A percentile compares a stretch with the other conserved stretches of the same genome.
phyloP scores from a whole-genome alignment of 1,284 basidiomycete species.

The Kwoniella shivajii region DNA sequence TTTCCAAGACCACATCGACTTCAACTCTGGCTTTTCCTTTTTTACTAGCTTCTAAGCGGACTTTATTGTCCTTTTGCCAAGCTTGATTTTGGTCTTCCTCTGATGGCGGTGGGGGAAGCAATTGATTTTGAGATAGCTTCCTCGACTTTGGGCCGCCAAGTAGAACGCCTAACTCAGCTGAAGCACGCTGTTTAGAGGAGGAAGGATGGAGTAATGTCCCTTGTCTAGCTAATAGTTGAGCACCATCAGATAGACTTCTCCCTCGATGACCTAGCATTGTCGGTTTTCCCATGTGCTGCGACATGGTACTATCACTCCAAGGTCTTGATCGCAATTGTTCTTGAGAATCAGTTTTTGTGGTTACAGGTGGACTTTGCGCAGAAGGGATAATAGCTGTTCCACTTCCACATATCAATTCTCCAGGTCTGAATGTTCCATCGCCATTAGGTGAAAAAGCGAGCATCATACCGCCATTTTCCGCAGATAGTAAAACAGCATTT shows the following conservation, averaged over 20 bases:
- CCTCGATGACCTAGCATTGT: conserved; percentile 22
- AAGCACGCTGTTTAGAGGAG: conserved; percentile 42
- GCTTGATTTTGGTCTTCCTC: conserved; percentile 19
- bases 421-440: conserved; percentile 23
- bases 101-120: conserved; percentile 44
- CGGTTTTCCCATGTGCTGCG: conserved; percentile 1
- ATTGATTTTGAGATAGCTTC: conserved; percentile 36
- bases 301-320: conserved; percentile 35
- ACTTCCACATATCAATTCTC: conserved; percentile 25
- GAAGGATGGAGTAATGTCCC: conserved; percentile 52
- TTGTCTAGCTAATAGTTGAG: conserved; percentile 45
- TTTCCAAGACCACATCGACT: conserved; percentile 78
- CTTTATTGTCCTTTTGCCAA: conserved; percentile 29
- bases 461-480: conserved; percentile 45
- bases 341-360: conserved; percentile 3
- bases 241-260: conserved; percentile 48
- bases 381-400: conserved; percentile 25
- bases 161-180: conserved; percentile 49
- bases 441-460: conserved; percentile 34
- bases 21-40: conserved; percentile 76
- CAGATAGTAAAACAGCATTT: conserved; percentile 38
- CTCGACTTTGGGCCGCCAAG: conserved; percentile 43
- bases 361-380: neutral
- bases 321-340: conserved; percentile 26
- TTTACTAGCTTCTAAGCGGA: conserved; percentile 60